A percentile compares a stretch with the other conserved stretches of the same genome.
phyloP scores from a whole-genome alignment of 2,329 filamentous ascomycete genomes.

The Aureobasidium sp. region DNA sequence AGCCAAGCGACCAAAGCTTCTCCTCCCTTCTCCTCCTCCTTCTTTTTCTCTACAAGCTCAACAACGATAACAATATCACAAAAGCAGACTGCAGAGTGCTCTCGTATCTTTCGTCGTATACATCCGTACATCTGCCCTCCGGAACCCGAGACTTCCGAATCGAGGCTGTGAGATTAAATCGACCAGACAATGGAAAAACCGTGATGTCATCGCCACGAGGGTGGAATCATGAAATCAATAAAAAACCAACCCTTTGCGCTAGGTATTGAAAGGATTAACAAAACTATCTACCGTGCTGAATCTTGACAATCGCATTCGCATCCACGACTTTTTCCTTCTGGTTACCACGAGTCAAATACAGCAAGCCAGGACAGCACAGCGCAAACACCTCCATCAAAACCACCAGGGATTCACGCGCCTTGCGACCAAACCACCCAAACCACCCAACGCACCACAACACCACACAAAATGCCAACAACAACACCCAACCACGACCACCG shows the following conservation, averaged over 20 bases:
- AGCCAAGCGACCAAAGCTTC: neutral
- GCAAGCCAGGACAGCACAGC: neutral
- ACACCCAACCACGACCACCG: neutral
- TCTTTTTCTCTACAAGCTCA: neutral
- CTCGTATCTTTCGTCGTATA: too few species aligned
- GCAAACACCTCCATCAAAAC: neutral
- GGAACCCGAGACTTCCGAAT: neutral
- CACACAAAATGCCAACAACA: neutral
- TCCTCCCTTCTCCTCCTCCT: neutral
- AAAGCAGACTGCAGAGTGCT: neutral
- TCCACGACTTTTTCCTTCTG: neutral
- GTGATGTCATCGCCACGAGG: conserved; percentile 10
- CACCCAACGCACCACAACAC: neutral
- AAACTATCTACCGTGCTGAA: neutral
- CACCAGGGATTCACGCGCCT: too few species aligned
- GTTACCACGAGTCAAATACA: neutral
- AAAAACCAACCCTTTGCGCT: neutral
- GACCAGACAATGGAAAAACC: neutral
- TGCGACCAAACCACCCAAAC: neutral
- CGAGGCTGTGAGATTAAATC: conserved; percentile 4
- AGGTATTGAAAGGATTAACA: neutral
- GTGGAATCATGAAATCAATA: conserved; percentile 6
- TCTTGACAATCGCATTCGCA: neutral
- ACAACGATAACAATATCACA: neutral
- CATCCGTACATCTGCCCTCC: neutral